Conservation (phyloP, 495 filamentous ascomycete genomes). For the Tuber indicum region DNA sequence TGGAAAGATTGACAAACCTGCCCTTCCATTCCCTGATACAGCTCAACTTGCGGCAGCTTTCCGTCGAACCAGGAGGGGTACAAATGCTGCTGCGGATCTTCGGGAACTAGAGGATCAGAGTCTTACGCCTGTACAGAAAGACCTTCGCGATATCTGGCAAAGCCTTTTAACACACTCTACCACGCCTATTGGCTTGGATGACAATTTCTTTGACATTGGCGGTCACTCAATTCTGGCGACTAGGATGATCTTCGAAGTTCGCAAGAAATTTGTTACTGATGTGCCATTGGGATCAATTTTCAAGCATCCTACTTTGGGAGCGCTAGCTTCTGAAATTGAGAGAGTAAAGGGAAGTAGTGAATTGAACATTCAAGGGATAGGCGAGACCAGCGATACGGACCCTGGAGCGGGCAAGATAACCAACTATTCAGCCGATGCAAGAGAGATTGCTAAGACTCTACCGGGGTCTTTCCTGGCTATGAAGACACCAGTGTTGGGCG, state of each 20-base stretch:
- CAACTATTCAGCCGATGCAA: conserved; percentile 63
- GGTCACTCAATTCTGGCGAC: conserved; percentile 85
- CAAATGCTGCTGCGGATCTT: conserved; percentile 25
- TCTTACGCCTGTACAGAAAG: conserved; percentile 21
- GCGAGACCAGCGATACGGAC: conserved; percentile 31
- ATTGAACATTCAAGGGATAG: conserved; percentile 36
- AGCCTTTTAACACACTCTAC: conserved; percentile 49
- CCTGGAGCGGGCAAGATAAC: conserved; percentile 45
- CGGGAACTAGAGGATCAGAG: conserved; percentile 55
- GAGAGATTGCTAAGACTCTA: conserved; percentile 51
- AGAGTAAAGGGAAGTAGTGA: conserved; percentile 47
- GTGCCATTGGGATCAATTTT: conserved; percentile 73
- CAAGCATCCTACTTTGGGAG: conserved; percentile 63
- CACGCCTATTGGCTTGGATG: conserved; percentile 57
- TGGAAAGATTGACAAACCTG: conserved; percentile 87
- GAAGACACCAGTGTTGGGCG: conserved; percentile 21
- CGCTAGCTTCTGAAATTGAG: conserved; percentile 71
- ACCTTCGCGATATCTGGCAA: conserved; percentile 47
- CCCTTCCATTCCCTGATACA: conserved; percentile 82
- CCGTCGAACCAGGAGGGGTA: conserved; percentile 29
- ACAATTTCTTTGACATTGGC: conserved; percentile 80
- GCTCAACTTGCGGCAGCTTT: conserved; percentile 51
- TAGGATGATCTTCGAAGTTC: conserved; percentile 63
- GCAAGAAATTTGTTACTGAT: conserved; percentile 58
- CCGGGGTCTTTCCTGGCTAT: conserved; percentile 46